Conservation (phyloP, 352 stramenopile species). For the Paralagenidium karlingii region DNA sequence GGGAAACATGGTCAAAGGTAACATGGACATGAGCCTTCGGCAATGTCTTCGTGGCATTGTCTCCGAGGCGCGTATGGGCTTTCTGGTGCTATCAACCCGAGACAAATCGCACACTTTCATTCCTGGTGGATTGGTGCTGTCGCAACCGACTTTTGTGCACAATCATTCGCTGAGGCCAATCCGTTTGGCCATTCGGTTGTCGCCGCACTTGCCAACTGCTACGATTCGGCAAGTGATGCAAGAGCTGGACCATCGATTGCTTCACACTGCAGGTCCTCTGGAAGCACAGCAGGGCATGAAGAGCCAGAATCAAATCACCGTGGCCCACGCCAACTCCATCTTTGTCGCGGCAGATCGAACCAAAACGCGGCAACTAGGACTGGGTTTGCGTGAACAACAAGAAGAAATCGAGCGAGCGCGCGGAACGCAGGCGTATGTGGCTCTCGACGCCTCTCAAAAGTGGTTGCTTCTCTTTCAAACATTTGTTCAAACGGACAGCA, state of each 20-base stretch:
- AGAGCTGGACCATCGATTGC: conserved; percentile 45
- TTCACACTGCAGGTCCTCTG: no score
- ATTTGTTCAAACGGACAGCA: conserved; percentile 33
- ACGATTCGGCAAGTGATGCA: conserved; percentile 43
- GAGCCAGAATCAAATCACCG: no score
- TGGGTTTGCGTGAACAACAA: no score
- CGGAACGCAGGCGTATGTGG: conserved; percentile 34
- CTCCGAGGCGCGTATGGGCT: conserved; percentile 43
- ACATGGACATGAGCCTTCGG: no score
- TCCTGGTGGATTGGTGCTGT: conserved; percentile 32
- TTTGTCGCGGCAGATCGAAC: no score
- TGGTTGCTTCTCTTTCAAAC: conserved; percentile 48
- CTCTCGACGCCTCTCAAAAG: conserved; percentile 21
- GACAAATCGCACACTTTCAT: conserved; percentile 51
- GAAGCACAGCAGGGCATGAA: no score
- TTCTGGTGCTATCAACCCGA: conserved; percentile 43
- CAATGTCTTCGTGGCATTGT: conserved; percentile 33
- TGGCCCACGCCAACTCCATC: no score
- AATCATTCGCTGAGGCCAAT: conserved; percentile 38
- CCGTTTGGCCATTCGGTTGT: conserved; percentile 27
- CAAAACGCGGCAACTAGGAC: no score
- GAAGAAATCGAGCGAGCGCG: conserved; percentile 32
- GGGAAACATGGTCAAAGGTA: conserved; percentile 48
- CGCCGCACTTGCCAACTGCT: conserved; percentile 13
- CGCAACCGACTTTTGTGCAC: conserved; percentile 35